Evolutionary conservation across 495 filamentous ascomycete species (phyloP).

Genomic region (Wilcoxina mikolae): DNA sequence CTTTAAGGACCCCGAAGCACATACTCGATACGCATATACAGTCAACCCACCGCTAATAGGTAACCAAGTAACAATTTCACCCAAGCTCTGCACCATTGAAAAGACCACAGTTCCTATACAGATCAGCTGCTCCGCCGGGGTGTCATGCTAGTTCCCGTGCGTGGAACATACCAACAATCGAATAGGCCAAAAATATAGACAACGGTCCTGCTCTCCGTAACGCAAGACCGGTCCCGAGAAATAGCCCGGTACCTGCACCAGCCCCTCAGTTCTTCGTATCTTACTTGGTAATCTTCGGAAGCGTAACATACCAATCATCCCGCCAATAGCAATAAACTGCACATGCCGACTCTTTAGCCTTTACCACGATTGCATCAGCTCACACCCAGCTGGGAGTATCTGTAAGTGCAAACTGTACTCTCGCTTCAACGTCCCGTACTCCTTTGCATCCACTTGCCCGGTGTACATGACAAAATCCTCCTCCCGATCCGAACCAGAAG

Average conservation of each 20-base stretch:
- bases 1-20: too few relatives aligned
- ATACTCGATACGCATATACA: constrained; percentile 57
- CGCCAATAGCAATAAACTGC: constrained; percentile 55
- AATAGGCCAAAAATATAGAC: constrained; percentile 39
- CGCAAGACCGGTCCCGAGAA: constrained; percentile 36
- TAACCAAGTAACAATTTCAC: constrained; percentile 53
- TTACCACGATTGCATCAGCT: background rate
- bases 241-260: constrained; percentile 40
- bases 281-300: background rate
- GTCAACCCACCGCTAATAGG: constrained; percentile 41
- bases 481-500: background rate
- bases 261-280: background rate
- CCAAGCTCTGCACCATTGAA: constrained; percentile 38
- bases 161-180: constrained; percentile 30
- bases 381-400: background rate
- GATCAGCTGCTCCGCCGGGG: background rate
- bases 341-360: constrained; percentile 3
- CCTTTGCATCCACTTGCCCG: background rate
- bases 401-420: background rate
- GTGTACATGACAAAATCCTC: constrained; percentile 1
- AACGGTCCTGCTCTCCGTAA: constrained; percentile 34
- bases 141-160: background rate
- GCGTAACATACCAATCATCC: constrained; percentile 35
- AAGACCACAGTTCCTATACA: constrained; percentile 27
- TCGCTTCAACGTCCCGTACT: constrained; percentile 6